Percentiles rank a stretch among this genome's conserved stretches.
phyloP scores from a whole-genome alignment of 306 rosid species.

The Elaeagnus macrophylla region DNA sequence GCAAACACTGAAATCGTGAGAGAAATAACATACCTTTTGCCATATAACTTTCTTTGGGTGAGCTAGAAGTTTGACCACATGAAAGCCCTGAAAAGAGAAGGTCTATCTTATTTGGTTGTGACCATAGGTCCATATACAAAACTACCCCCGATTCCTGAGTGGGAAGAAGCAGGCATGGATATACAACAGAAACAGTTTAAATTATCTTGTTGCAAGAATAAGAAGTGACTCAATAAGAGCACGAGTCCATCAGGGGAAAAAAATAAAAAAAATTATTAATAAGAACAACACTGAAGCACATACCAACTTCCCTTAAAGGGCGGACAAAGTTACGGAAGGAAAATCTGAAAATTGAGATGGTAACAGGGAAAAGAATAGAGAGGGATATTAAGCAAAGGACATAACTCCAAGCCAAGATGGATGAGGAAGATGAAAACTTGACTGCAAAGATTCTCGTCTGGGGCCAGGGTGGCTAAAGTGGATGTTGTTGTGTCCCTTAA shows the following conservation, averaged over 20 bases:
- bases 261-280: background rate
- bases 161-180: too few relatives aligned
- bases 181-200: too few relatives aligned
- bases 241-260: background rate
- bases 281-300: constrained; percentile 1
- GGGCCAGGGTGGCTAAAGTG: too few relatives aligned
- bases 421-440: too few relatives aligned
- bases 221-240: background rate
- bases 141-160: constrained; percentile 9
- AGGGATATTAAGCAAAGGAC: too few relatives aligned
- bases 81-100: constrained; percentile 86
- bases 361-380: too few relatives aligned
- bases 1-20: constrained; percentile 16
- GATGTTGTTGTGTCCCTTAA: too few relatives aligned
- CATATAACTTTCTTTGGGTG: constrained; percentile 72
- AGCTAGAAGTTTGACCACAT: constrained; percentile 62
- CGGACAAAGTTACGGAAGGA: too few relatives aligned
- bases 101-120: constrained; percentile 31
- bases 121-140: constrained; percentile 30
- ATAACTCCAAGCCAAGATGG: too few relatives aligned
- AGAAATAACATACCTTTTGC: constrained; percentile 75
- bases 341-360: too few relatives aligned
- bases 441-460: too few relatives aligned
- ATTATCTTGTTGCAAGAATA: background rate
- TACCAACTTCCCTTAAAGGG: background rate